These are phyloP conservation scores for Oryza rufipogon DNA, from an alignment of 176 grass and related monocot species.

Conservation along the genomic window DNA sequence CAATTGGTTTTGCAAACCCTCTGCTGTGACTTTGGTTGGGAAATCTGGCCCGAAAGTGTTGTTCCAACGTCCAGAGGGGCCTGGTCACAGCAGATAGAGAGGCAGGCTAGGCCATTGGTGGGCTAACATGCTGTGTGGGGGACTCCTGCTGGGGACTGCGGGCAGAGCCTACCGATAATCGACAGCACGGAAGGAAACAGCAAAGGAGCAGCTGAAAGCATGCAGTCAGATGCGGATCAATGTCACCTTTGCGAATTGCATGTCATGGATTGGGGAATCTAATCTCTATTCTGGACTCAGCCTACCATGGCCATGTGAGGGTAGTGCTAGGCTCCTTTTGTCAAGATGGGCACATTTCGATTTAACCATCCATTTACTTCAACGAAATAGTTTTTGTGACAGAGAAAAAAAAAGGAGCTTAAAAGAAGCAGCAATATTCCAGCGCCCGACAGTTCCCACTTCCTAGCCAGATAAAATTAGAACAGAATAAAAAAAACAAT, in stretches of 20 bases:
- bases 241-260: slow-evolving; percentile 48
- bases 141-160: slow-evolving; percentile 30
- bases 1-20: too few species aligned
- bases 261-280: slow-evolving; percentile 48
- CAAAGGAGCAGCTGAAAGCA: slow-evolving; percentile 38
- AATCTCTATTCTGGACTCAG: slow-evolving; percentile 34
- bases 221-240: slow-evolving; percentile 38
- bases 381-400: neutral
- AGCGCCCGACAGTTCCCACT: neutral
- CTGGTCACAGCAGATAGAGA: too few species aligned
- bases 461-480: neutral
- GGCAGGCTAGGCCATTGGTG: neutral
- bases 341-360: slow-evolving; percentile 19
- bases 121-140: slow-evolving; percentile 4
- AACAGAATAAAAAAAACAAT: neutral
- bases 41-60: too few species aligned
- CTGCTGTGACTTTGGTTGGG: too few species aligned
- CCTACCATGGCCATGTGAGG: slow-evolving; percentile 37
- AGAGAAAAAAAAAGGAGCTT: neutral
- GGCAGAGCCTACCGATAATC: slow-evolving; percentile 22
- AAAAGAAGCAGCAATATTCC: neutral
- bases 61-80: too few species aligned
- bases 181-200: slow-evolving; percentile 26
- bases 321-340: slow-evolving; percentile 32
- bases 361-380: slow-evolving; percentile 8